Evolutionary conservation across 2,329 filamentous ascomycete species (phyloP).

Genomic region (Alternaria gaisen): DNA sequence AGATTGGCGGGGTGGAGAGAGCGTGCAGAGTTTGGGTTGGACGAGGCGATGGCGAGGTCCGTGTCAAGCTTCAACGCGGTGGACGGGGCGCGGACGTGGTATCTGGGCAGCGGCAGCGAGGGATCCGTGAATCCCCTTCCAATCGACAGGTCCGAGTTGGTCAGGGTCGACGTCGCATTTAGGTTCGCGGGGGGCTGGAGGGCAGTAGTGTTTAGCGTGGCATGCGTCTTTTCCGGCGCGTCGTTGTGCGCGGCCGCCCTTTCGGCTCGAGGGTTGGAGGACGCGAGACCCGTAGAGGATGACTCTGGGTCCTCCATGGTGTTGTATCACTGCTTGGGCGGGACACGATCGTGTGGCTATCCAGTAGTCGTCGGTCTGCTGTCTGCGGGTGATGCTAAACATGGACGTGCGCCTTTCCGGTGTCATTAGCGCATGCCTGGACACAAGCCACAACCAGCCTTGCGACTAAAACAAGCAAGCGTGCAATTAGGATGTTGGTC

Average conservation of each 20-base stretch:
- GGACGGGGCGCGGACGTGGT: slow-evolving; percentile 37
- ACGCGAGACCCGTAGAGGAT: slow-evolving; percentile 31
- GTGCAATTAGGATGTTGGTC: not conserved
- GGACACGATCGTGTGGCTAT: slow-evolving; percentile 24
- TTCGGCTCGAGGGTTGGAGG: slow-evolving; percentile 27
- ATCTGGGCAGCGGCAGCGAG: slow-evolving; percentile 23
- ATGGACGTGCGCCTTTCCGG: slow-evolving; percentile 26
- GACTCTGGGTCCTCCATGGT: slow-evolving; percentile 45
- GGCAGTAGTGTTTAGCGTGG: slow-evolving; percentile 13
- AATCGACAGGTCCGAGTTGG: slow-evolving; percentile 36
- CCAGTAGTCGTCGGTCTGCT: slow-evolving; percentile 23
- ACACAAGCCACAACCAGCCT: slow-evolving; percentile 8
- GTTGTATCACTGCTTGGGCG: slow-evolving; percentile 42
- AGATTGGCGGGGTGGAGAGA: slow-evolving; percentile 39
- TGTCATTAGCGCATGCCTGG: slow-evolving; percentile 19
- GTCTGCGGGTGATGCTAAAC: slow-evolving; percentile 24
- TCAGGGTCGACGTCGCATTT: slow-evolving; percentile 31
- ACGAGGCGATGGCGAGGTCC: slow-evolving; percentile 44
- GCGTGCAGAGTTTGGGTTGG: slow-evolving; percentile 27
- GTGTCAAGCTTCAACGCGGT: slow-evolving; percentile 38
- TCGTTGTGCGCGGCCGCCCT: slow-evolving; percentile 25
- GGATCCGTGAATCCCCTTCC: slow-evolving; percentile 15
- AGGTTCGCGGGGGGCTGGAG: slow-evolving; percentile 27
- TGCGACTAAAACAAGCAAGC: slow-evolving; percentile 6
- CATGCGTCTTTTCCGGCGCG: slow-evolving; percentile 8